Evolutionary conservation across 345 rosid genomes (phyloP).

Genomic region (Carallia brachiata): DNA sequence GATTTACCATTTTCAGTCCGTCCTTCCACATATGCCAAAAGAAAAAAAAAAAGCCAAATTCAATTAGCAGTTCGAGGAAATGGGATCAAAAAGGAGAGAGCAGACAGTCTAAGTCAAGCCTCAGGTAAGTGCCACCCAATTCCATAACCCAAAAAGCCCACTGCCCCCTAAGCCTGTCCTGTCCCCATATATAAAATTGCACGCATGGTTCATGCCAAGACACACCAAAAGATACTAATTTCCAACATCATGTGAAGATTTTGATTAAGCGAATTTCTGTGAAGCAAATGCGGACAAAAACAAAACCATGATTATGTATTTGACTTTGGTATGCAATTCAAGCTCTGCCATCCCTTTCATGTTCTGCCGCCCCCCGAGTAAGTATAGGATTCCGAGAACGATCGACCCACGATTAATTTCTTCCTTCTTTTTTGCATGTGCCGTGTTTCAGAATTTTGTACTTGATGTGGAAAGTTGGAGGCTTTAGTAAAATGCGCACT

Average conservation of each 20-base stretch:
- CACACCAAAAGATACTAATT: background rate
- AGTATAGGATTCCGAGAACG: slow-evolving; percentile 20
- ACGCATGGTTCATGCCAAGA: slow-evolving; percentile 19
- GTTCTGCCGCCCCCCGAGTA: slow-evolving; percentile 19
- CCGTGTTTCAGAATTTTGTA: slow-evolving; percentile 9
- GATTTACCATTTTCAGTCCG: no score
- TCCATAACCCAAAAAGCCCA: background rate
- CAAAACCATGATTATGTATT: background rate
- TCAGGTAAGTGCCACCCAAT: slow-evolving; percentile 1
- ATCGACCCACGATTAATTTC: background rate
- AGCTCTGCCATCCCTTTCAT: background rate
- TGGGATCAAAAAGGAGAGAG: no score
- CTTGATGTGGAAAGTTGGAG: background rate
- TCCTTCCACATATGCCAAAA: no score
- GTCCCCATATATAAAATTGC: background rate
- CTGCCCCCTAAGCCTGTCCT: background rate
- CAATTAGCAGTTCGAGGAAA: no score
- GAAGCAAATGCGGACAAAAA: slow-evolving; percentile 13
- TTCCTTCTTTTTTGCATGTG: slow-evolving; percentile 13
- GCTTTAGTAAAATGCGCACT: background rate
- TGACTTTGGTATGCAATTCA: slow-evolving; percentile 20
- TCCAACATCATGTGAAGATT: background rate
- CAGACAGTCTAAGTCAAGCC: background rate
- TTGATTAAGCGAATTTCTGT: slow-evolving; percentile 5
- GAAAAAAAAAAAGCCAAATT: no score